Percentiles rank a stretch among this genome's conserved stretches.
These are phyloP conservation scores for Cladophialophora exuberans DNA, from an alignment of 2,329 filamentous ascomycete species.

Conservation along the genomic window DNA sequence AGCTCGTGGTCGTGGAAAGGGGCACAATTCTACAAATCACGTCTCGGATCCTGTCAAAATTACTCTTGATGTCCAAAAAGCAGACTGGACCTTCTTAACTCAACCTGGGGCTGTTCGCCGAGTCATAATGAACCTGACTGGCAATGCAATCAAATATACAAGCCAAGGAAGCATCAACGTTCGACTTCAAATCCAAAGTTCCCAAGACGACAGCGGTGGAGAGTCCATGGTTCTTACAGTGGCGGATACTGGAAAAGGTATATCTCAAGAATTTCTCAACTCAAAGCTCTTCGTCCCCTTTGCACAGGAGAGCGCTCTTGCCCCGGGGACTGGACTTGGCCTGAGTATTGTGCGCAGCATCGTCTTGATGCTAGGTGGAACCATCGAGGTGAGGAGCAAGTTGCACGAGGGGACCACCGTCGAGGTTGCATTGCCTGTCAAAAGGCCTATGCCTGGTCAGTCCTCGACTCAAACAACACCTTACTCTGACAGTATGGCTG, in stretches of 20 bases:
- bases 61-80: conserved; percentile 34
- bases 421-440: conserved; percentile 20
- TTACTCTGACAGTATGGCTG: conserved; percentile 13
- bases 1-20: conserved; percentile 5
- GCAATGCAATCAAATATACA: conserved; percentile 45
- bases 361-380: conserved; percentile 59
- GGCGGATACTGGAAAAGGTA: conserved; percentile 66
- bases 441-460: conserved; percentile 22
- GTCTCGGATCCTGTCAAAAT: conserved; percentile 15
- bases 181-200: conserved; percentile 29
- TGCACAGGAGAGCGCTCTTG: conserved; percentile 61
- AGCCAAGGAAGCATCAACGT: conserved; percentile 39
- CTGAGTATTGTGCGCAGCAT: conserved; percentile 64
- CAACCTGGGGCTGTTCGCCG: conserved; percentile 37
- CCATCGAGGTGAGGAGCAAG: conserved; percentile 53
- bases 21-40: not conserved
- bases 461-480: conserved; percentile 20
- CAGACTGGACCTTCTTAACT: conserved; percentile 35
- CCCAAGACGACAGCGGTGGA: conserved; percentile 16
- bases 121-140: conserved; percentile 44
- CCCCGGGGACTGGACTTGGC: conserved; percentile 65
- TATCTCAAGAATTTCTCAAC: conserved; percentile 61
- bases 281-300: conserved; percentile 65
- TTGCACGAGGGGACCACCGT: conserved; percentile 25
- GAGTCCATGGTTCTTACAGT: conserved; percentile 48